These are phyloP conservation scores for Tausonia pullulans DNA, from an alignment of 1,284 basidiomycete species.

Conservation along the genomic window DNA sequence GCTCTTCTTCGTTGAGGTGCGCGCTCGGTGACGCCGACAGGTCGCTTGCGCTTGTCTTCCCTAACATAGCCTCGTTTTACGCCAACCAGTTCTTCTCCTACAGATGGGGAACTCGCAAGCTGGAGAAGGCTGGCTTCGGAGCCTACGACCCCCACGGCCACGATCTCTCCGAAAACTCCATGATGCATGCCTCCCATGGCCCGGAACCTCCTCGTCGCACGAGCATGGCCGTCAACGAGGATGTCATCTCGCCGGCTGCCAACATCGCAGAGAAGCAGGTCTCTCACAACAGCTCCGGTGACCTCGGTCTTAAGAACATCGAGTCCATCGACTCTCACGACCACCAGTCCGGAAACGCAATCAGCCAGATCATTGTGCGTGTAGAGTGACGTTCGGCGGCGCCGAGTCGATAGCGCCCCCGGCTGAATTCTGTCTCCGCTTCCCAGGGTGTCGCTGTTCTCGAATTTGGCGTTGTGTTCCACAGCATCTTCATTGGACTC, in stretches of 20 bases:
- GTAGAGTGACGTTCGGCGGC: constrained; percentile 48
- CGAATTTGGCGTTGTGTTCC: constrained; percentile 78
- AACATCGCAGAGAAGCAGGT: neutral
- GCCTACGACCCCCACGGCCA: constrained; percentile 29
- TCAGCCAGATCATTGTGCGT: constrained; percentile 36
- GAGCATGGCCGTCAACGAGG: constrained; percentile 12
- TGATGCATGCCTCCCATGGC: constrained; percentile 55
- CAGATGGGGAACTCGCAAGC: constrained; percentile 51
- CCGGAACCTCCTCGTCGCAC: constrained; percentile 39
- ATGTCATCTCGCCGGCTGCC: neutral
- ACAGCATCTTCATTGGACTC: constrained; percentile 69
- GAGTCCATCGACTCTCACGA: constrained; percentile 17
- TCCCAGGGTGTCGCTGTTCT: constrained; percentile 37
- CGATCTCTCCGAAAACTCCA: constrained; percentile 15
- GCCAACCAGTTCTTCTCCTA: constrained; percentile 68
- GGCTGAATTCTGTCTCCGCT: constrained; percentile 7
- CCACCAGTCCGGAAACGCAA: neutral
- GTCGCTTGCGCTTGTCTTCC: neutral
- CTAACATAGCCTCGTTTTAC: constrained; percentile 58
- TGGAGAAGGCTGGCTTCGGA: constrained; percentile 28
- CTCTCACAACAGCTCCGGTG: neutral
- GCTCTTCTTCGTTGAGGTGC: constrained; percentile 60
- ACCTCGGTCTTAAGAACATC: constrained; percentile 6
- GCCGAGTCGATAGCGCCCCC: constrained; percentile 11
- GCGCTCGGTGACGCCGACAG: neutral